A percentile compares a stretch with the other conserved stretches of the same genome.
Evolutionary conservation across 176 grass and related monocot species (phyloP).

Genomic region (Oryza australiensis): DNA sequence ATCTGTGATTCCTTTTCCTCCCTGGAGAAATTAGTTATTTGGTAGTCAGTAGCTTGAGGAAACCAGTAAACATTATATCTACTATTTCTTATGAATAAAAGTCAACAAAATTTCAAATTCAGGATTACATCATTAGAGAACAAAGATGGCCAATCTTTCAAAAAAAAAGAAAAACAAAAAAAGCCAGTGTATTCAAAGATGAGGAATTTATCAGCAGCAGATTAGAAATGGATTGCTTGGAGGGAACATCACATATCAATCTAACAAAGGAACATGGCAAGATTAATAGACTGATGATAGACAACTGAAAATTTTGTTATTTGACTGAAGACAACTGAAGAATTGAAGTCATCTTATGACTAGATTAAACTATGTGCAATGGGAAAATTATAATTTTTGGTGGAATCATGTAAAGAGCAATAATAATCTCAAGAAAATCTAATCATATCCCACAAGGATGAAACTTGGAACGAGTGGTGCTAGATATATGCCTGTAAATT

Average conservation of each 20-base stretch:
- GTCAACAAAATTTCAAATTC: conserved; percentile 15
- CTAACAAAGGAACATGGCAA: neutral
- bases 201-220: conserved; percentile 11
- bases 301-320: neutral
- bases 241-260: neutral
- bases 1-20: conserved; percentile 90
- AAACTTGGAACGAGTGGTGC: neutral
- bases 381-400: neutral
- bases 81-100: neutral
- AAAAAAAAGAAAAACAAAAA: neutral
- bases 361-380: neutral
- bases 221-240: conserved; percentile 1
- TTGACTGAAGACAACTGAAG: neutral
- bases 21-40: conserved; percentile 47
- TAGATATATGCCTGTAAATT: conserved; percentile 4
- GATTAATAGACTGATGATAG: neutral
- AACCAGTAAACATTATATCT: conserved; percentile 13
- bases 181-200: neutral
- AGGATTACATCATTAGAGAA: neutral
- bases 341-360: neutral
- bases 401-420: neutral
- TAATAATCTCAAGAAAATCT: neutral
- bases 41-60: conserved; percentile 20
- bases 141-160: neutral
- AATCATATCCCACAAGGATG: neutral